These are phyloP conservation scores for Pleurotus citrinopileatus DNA, from an alignment of 768 basidiomycete genomes.

Conservation along the genomic window DNA sequence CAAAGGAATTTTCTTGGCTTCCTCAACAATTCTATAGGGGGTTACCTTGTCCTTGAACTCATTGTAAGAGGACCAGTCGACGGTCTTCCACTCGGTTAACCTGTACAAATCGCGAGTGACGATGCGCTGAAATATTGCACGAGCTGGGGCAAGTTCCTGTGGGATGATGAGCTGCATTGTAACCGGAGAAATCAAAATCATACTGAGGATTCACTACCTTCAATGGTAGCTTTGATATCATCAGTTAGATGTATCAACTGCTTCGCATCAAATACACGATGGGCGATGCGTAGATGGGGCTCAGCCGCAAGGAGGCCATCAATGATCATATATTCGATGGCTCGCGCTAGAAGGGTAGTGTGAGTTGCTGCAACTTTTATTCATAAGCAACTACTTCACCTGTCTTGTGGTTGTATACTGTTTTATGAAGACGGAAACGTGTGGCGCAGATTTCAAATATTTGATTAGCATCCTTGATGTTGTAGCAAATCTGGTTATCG, in stretches of 20 bases:
- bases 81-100: constrained; percentile 60
- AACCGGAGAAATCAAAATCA: constrained; percentile 16
- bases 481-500: constrained; percentile 72
- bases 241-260: constrained; percentile 69
- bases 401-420: constrained; percentile 80
- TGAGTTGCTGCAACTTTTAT: neutral
- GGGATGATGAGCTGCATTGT: neutral
- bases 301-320: constrained; percentile 73
- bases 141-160: constrained; percentile 59
- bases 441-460: constrained; percentile 73
- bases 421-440: constrained; percentile 79
- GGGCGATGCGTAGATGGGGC: constrained; percentile 56
- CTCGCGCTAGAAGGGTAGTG: constrained; percentile 47
- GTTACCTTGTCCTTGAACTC: constrained; percentile 39
- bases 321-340: constrained; percentile 84
- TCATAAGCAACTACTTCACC: constrained; percentile 32
- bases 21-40: constrained; percentile 38
- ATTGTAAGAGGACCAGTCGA: constrained; percentile 37
- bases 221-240: constrained; percentile 58
- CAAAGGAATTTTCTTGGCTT: constrained; percentile 26
- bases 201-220: constrained; percentile 50
- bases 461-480: constrained; percentile 78
- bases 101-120: constrained; percentile 64
- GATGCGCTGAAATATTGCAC: constrained; percentile 61
- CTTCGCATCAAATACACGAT: constrained; percentile 52